Percentiles rank a stretch among this genome's conserved stretches.
Conservation (phyloP, 495 filamentous ascomycete species). For the Staphylotrichum longicolle region DNA sequence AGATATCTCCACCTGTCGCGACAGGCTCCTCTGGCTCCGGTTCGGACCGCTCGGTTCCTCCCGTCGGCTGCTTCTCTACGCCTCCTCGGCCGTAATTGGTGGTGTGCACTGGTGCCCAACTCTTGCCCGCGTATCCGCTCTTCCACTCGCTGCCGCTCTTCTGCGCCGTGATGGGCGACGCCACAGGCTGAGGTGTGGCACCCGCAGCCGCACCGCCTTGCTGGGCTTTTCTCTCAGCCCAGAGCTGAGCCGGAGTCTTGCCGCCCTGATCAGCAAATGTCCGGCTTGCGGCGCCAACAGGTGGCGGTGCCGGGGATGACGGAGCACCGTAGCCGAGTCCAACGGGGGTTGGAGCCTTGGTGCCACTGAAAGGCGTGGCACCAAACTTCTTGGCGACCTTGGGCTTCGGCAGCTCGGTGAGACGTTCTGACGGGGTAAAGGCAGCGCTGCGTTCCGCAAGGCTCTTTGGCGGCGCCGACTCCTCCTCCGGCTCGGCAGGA, state of each 20-base stretch:
- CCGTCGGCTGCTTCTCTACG: constrained; percentile 57
- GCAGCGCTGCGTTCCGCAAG: constrained; percentile 66
- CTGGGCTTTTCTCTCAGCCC: constrained; percentile 92
- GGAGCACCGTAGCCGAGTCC: constrained; percentile 56
- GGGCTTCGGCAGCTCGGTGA: constrained; percentile 88
- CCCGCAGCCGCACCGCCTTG: constrained; percentile 58
- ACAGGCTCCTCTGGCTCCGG: constrained; percentile 36
- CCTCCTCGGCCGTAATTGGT: constrained; percentile 65
- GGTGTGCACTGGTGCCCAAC: constrained; percentile 80
- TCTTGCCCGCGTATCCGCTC: constrained; percentile 83
- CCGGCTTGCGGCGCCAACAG: constrained; percentile 76
- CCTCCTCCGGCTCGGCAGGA: constrained; percentile 49
- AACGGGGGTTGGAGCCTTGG: constrained; percentile 79
- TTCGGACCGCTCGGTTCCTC: constrained; percentile 46
- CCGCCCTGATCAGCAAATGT: constrained; percentile 93
- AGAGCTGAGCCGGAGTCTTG: constrained; percentile 94
- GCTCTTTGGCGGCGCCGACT: constrained; percentile 50
- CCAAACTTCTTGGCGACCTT: constrained; percentile 87
- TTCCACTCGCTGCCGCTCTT: constrained; percentile 78
- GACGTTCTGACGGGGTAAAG: constrained; percentile 68
- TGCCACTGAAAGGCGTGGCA: constrained; percentile 71
- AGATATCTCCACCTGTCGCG: constrained; percentile 57
- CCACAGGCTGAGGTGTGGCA: constrained; percentile 37
- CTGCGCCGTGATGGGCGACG: constrained; percentile 61
- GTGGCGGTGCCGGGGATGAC: constrained; percentile 49